Conservation (phyloP, 225 moss, liverwort and hornwort genomes). For the Physcomitrellopsis africana region DNA sequence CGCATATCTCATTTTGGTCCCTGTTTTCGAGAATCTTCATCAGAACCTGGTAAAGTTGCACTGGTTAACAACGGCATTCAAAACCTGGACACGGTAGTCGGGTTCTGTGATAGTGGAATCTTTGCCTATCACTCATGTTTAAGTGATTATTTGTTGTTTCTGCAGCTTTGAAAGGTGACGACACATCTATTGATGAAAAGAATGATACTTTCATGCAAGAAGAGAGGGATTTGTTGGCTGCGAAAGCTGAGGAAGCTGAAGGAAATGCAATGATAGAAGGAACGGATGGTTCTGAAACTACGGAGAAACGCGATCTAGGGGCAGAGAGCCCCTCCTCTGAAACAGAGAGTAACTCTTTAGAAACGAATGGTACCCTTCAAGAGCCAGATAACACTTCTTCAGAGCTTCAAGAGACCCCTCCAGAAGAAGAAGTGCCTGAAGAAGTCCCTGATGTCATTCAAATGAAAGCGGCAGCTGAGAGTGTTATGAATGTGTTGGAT, state of each 20-base stretch:
- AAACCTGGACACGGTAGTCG: not conserved
- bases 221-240: conserved; percentile 16
- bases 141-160: conserved; percentile 7
- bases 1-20: not conserved
- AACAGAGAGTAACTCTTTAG: conserved; percentile 12
- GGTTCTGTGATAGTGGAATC: not conserved
- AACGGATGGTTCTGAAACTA: conserved; percentile 2
- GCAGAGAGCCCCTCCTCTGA: not conserved
- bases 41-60: not conserved
- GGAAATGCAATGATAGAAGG: conserved; percentile 23
- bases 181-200: conserved; percentile 3
- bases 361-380: not conserved
- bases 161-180: conserved; percentile 19
- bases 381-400: not conserved
- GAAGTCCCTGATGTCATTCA: conserved; percentile 54
- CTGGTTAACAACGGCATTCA: not conserved
- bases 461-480: conserved; percentile 74
- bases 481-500: conserved; percentile 96
- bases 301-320: conserved; percentile 11
- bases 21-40: not conserved
- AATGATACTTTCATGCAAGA: conserved; percentile 3
- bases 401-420: conserved; percentile 22
- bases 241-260: conserved; percentile 25
- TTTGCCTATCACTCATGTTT: not conserved
- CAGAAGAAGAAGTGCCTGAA: conserved; percentile 59